These are phyloP conservation scores for Heritiera fomes DNA, from an alignment of 345 rosid genomes.

Conservation along the genomic window DNA sequence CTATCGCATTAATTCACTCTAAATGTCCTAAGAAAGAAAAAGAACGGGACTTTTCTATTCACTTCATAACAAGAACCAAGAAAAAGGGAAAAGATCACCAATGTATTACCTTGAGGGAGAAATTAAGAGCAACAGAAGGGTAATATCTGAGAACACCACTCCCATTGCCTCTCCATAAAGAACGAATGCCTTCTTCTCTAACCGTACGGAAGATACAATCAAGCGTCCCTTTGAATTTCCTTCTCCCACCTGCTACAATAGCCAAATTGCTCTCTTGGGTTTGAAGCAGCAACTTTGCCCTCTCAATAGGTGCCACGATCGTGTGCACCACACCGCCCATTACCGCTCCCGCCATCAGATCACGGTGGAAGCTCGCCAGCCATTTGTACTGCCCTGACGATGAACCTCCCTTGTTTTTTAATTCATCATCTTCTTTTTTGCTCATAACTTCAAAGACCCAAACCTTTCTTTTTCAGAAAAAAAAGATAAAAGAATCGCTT, in stretches of 20 bases:
- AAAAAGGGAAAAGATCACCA: not conserved
- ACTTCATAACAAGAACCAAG: not conserved
- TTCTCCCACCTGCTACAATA: conserved; percentile 59
- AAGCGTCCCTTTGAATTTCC: conserved; percentile 81
- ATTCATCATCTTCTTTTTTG: conserved; percentile 48
- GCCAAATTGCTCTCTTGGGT: conserved; percentile 95
- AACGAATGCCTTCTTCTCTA: conserved; percentile 79
- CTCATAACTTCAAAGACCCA: conserved; percentile 29
- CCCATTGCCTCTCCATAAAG: conserved; percentile 98
- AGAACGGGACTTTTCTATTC: not conserved
- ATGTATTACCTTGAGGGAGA: conserved; percentile 71
- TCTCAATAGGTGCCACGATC: conserved; percentile 91
- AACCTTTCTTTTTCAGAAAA: too few relatives aligned
- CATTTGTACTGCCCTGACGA: conserved; percentile 28
- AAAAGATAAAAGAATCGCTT: not conserved
- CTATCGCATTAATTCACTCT: not conserved
- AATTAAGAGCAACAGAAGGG: conserved; percentile 96
- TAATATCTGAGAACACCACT: conserved; percentile 89
- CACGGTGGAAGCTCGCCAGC: conserved; percentile 66
- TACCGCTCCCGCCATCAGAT: conserved; percentile 86
- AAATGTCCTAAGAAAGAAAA: not conserved
- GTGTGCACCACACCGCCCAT: conserved; percentile 97
- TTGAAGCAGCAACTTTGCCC: conserved; percentile 82
- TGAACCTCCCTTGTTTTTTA: conserved; percentile 28
- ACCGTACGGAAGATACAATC: conserved; percentile 86